phyloP scores from a whole-genome alignment of 306 rosid species.

The Neltuma alba region DNA sequence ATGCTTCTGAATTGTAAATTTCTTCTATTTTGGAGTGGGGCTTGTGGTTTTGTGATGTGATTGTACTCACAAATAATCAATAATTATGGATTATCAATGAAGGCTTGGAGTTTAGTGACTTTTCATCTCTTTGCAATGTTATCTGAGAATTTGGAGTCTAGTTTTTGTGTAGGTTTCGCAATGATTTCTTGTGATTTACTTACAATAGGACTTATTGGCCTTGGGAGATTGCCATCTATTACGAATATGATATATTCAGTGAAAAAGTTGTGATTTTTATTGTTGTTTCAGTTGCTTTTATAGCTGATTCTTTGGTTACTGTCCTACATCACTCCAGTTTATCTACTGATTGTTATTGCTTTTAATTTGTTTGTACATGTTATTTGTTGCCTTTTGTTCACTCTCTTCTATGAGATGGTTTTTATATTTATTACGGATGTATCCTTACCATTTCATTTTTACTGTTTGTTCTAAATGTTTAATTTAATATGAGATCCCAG shows the following conservation, averaged over 20 bases:
- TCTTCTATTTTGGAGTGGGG: neutral
- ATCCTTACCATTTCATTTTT: neutral
- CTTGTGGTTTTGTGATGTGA: neutral
- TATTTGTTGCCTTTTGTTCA: conserved; percentile 1
- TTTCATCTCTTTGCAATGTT: neutral
- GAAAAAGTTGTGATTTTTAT: neutral
- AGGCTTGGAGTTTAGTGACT: neutral
- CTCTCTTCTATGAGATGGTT: neutral
- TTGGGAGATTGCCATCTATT: neutral
- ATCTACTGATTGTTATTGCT: neutral
- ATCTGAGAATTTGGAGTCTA: neutral
- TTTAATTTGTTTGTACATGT: neutral
- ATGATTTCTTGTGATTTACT: neutral
- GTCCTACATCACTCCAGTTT: neutral
- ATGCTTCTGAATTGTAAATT: neutral
- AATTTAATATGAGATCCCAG: neutral
- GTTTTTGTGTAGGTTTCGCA: neutral
- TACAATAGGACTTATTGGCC: neutral
- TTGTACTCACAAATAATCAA: neutral
- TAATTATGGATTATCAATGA: neutral
- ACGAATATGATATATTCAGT: neutral
- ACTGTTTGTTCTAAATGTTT: neutral
- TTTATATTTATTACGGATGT: neutral
- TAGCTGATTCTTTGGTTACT: neutral
- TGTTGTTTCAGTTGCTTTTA: neutral